These are phyloP conservation scores for Dictyostelium purpureum DNA, from an alignment of 78 protist species.

Conservation along the genomic window DNA sequence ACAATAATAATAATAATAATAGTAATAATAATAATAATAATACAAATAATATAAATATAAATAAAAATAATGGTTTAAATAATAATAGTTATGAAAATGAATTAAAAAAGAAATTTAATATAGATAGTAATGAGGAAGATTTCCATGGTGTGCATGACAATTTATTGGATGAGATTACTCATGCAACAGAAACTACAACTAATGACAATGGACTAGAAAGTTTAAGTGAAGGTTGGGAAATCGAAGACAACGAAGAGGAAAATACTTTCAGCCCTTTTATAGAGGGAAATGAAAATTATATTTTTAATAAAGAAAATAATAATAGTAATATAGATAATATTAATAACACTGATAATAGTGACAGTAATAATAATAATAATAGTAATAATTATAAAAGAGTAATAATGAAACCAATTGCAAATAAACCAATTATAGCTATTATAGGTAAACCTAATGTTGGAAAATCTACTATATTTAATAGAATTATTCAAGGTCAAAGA, in stretches of 20 bases:
- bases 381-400: slow-evolving; percentile 10
- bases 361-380: not conserved
- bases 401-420: not conserved
- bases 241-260: not conserved
- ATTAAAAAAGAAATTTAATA: too few species aligned
- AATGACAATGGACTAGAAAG: too few species aligned
- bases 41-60: too few species aligned
- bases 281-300: too few species aligned
- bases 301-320: not conserved
- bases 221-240: not conserved
- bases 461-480: slow-evolving; percentile 83
- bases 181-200: too few species aligned
- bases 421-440: slow-evolving; percentile 80
- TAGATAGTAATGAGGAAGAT: too few species aligned
- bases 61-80: too few species aligned
- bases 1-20: not conserved
- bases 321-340: too few species aligned
- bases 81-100: too few species aligned
- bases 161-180: too few species aligned
- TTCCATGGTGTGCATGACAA: too few species aligned
- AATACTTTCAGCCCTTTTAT: too few species aligned
- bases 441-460: slow-evolving; percentile 89
- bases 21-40: not conserved
- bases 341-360: not conserved
- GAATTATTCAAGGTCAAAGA: slow-evolving; percentile 58